A percentile compares a stretch with the other conserved stretches of the same genome.
Evolutionary conservation across 2,329 filamentous ascomycete genomes (phyloP).

Genomic region (Ophiocordyceps camponoti-leonardi): DNA sequence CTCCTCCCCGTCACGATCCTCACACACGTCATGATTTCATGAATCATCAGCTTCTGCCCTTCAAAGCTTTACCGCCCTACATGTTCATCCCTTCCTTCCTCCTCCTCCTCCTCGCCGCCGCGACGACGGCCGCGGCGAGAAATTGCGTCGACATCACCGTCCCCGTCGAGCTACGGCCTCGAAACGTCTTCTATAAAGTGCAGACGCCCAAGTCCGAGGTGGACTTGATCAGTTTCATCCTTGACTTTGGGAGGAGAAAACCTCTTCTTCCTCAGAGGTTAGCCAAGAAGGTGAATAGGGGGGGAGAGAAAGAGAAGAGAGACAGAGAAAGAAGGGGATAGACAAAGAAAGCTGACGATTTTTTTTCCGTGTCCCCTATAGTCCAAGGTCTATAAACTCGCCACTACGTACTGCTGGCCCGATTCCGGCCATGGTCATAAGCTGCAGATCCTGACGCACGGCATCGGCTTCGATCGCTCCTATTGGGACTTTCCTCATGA

Average conservation of each 20-base stretch:
- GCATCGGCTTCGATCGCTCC: conserved; percentile 22
- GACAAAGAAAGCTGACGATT: neutral
- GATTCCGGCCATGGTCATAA: conserved; percentile 20
- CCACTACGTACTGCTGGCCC: conserved; percentile 43
- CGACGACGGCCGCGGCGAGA: neutral
- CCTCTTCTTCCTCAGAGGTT: neutral
- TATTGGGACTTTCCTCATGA: conserved; percentile 39
- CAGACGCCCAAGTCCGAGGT: neutral
- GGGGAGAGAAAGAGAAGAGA: neutral
- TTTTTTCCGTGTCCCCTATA: too few species aligned
- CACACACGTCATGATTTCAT: too few species aligned
- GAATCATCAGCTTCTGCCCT: too few species aligned
- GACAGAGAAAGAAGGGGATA: neutral
- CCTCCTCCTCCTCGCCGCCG: neutral
- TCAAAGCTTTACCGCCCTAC: neutral
- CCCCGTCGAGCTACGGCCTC: neutral
- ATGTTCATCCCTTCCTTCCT: neutral
- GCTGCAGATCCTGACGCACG: conserved; percentile 24
- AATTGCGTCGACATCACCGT: neutral
- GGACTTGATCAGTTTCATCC: neutral
- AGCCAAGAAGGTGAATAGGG: neutral
- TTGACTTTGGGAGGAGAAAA: neutral
- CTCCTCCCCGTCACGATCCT: too few species aligned
- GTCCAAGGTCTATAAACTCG: conserved; percentile 31
- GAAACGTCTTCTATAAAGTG: neutral